Base-by-base conservation (phyloP, 768 basidiomycete species). In the Peribolospora kevripleyi region DNA sequence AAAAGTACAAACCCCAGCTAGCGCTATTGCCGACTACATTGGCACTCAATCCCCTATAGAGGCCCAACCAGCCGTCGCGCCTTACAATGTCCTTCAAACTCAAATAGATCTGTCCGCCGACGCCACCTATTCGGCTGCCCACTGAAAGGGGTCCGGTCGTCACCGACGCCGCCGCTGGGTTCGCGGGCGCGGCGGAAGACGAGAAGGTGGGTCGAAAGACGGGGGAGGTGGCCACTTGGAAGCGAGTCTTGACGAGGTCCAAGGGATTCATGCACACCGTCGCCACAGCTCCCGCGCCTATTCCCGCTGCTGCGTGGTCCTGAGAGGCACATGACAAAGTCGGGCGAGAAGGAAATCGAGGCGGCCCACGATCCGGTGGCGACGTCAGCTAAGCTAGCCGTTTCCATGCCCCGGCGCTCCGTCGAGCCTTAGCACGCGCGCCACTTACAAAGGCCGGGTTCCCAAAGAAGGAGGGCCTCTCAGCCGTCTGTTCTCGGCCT, bases 1-100 rank as follows among this genome's bases (percentile, higher is more conserved):
- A 75, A 69, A 98, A 98, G 68, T 98, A 98, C 37, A 95, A 69
- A 0, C 93, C 93, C 93, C 93, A 98, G 62, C 86, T 90, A 6
- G 81, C 79, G 14, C 90, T 87, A 60, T 95, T 95, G 9, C 91
- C 93, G 0, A 84, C 84, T 57, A 95, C 75, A 67, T 97, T 98
- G 2, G 88, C 78, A 0, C 77, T 75, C 41, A 97, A 71, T 11
- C 93, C 93, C 54, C 91, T 75, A 66, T 97, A 97, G 51, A 97
- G 70, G 0, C 90, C 91, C 57, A 68, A 73, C 76, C 78, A 82
- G 5, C 93, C 91, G 55, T 83, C 76, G 43, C 73, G 70, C 49
- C 70, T 73, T 36, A 82, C 76, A 45, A 95, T 87, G 54, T 79
- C 77, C 47, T 72, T 72, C 52, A 97, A 65, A 0, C 84, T 76